Percentiles rank a stretch among this genome's conserved stretches.
Evolutionary conservation across 345 rosid genomes (phyloP).

Genomic region (Citrus inodora): DNA sequence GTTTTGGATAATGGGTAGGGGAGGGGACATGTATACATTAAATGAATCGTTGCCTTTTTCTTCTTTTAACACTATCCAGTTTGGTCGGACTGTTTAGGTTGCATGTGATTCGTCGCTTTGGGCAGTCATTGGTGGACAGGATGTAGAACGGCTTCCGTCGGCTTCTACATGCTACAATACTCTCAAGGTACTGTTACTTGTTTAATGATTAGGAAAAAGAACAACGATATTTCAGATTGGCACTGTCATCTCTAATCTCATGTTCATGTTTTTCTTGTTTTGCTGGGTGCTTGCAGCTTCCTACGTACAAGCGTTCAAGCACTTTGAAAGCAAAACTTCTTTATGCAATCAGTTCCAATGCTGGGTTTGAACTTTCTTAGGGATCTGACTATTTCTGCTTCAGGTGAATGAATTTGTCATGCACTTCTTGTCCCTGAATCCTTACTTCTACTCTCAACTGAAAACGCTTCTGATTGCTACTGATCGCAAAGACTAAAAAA

Average conservation of each 20-base stretch:
- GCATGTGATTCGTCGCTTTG: conserved; percentile 84
- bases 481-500: not conserved
- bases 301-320: conserved; percentile 83
- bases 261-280: conserved; percentile 9
- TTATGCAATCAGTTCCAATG: conserved; percentile 89
- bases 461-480: not conserved
- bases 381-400: conserved; percentile 20
- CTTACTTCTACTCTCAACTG: not conserved
- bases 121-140: conserved; percentile 95
- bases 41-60: not conserved
- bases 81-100: conserved; percentile 42
- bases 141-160: conserved; percentile 96
- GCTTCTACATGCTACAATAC: conserved; percentile 99
- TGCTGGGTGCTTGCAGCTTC: conserved; percentile 66
- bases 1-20: not conserved
- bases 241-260: not conserved
- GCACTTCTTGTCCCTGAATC: not conserved
- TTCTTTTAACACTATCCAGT: not conserved
- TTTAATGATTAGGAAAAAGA: not conserved
- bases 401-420: conserved; percentile 20
- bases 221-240: not conserved
- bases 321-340: conserved; percentile 89
- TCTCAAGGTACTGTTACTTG: conserved; percentile 59
- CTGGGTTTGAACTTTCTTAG: conserved; percentile 98
- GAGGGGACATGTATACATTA: not conserved